These are phyloP conservation scores for Plasmodium gonderi DNA, from an alignment of 169 alveolate genomes.

Conservation along the genomic window DNA sequence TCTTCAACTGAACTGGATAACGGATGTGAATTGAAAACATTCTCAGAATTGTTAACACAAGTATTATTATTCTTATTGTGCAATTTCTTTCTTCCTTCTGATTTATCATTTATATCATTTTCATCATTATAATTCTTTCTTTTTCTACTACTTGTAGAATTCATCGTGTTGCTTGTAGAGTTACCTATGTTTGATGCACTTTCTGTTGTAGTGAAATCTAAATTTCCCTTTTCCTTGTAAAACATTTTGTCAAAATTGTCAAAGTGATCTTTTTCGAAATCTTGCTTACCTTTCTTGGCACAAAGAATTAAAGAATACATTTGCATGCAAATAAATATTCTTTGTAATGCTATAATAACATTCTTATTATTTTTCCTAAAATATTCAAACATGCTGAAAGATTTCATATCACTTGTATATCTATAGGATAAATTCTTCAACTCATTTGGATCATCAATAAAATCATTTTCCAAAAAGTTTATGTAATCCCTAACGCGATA, in stretches of 20 bases:
- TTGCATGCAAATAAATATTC: constrained; percentile 70
- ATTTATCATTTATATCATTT: background rate
- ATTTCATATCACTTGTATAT: constrained; percentile 37
- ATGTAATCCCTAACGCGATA: constrained; percentile 25
- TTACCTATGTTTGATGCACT: background rate
- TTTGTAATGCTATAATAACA: constrained; percentile 66
- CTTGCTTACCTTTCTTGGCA: constrained; percentile 49
- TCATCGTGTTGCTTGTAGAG: background rate
- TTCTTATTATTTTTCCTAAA: constrained; percentile 69
- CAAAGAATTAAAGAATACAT: constrained; percentile 49
- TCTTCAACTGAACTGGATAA: background rate
- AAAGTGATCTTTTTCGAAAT: constrained; percentile 15
- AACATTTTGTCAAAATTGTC: constrained; percentile 8
- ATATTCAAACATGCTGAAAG: constrained; percentile 60
- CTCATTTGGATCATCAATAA: constrained; percentile 44
- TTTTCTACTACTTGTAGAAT: background rate
- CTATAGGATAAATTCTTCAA: constrained; percentile 36
- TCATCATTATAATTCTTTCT: background rate
- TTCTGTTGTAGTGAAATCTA: background rate
- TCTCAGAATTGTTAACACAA: background rate
- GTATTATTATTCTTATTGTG: background rate
- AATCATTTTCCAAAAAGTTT: background rate
- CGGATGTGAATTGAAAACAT: background rate
- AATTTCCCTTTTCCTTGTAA: constrained; percentile 43
- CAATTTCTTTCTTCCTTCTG: background rate